Base-by-base conservation (phyloP, 108 stramenopile genomes). In the Pinguiococcus pyrenoidosus region DNA sequence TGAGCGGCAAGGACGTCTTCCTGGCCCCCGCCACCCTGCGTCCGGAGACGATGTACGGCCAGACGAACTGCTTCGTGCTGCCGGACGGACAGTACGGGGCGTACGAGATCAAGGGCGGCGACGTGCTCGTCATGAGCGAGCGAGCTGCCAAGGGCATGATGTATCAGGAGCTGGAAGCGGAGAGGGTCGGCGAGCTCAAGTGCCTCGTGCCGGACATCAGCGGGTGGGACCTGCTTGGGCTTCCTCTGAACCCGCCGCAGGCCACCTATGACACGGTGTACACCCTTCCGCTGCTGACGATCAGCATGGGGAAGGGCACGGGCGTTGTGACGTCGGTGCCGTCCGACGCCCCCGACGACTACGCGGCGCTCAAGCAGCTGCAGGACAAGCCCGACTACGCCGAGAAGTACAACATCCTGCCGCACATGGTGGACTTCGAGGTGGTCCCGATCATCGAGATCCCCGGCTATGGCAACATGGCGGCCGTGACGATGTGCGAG, bases 11-110 rank as follows among this genome's bases (percentile, higher is more conserved):
- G 51, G 4, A 65, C 1, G 82, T 94, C 24, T 94, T 76, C 64
- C 59, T 98, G 34, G 96, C 87, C 0, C 90, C 96, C 9, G 96
- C 96, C 8, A 98, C 96, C 18, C 77, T 98, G 32, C 79, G 96
- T 21, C 96, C 96, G 4, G 96, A 98, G 73, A 98, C 96, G 10
- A 98, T 98, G 96, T 94, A 94, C 56, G 96, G 96, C 6, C 96
- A 98, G 71, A 98, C 96, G 36, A 98, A 98, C 65, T 93, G 91
- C 84, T 98, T 88, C 59, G 88, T 94, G 25, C 74, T 94, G 30
- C 96, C 96, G 22, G 71, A 74, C 23, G 92, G 92, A 43, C 87
- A 87, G 62, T 98, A 98, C 66, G 96, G 96, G 38, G 89, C 89
- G 16, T 98, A 85, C 66, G 73, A 80, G 61, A 56, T 61, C 47